Base-by-base conservation (phyloP, 2,329 filamentous ascomycete species). In the Pseudocercospora ulei region DNA sequence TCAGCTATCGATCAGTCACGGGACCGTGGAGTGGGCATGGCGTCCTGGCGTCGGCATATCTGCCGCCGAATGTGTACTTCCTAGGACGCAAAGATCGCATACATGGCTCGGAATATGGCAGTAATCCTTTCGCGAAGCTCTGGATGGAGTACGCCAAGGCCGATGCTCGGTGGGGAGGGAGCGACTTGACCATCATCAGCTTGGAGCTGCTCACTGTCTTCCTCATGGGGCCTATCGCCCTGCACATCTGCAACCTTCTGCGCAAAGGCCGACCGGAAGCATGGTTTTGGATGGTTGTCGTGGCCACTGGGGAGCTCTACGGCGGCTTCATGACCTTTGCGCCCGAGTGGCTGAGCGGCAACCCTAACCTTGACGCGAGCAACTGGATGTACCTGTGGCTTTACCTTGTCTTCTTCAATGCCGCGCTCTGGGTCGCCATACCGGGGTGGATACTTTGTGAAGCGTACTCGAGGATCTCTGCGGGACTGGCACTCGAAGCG, bases 131-230 rank as follows among this genome's bases (percentile, higher is more conserved):
- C 39, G 69, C 69, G 29, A 63, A 66, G 33, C 57, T 79, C 43
- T 80, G 75, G 76, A 72, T 75, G 58, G 76, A 78, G 58, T 80
- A 80, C 56, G 74, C 72, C 3, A 76, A 76, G 56, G 75, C 76
- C 12, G 75, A 80, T 55, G 63, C 61, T 46, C 62, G 75, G 45
- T 79, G 75, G 75, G 71, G 68, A 6, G 70, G 66, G 4, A 68
- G 68, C 6, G 75, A 80, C 54, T 44, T 75, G 41, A 73, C 66
- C 1, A 69, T 78, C 22, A 67, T 80, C 31, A 69, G 66, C 27
- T 53, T 79, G 41, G 75, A 80, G 57, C 45, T 79, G 8, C 56
- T 80, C 56, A 80, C 75, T 0, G 75, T 79, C 1, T 65, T 72
- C 20, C 57, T 76, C 8, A 74, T 68, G 2, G 75, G 71, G 0